Percentiles rank a stretch among this genome's conserved stretches.
phyloP scores from a whole-genome alignment of 805 yeast genomes.

The Lipomyces yamanashiensis region DNA sequence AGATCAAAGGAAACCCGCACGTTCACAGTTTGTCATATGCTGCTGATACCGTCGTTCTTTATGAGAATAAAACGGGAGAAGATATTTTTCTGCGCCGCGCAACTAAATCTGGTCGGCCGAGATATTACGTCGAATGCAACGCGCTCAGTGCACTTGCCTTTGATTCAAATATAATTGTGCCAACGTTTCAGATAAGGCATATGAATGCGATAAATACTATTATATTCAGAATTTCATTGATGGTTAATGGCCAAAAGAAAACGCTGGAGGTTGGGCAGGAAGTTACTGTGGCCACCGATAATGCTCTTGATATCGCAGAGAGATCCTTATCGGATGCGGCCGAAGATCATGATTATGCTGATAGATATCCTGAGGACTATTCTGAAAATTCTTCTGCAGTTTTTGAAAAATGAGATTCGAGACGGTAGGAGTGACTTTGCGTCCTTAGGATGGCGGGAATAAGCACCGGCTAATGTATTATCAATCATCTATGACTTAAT shows the following conservation, averaged over 20 bases:
- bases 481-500: no score
- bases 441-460: no score
- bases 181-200: conserved; percentile 10
- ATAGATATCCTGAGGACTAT: no score
- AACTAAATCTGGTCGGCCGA: background rate
- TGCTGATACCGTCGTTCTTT: background rate
- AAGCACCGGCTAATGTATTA: no score
- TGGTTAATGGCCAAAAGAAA: conserved; percentile 10
- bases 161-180: background rate
- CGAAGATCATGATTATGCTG: no score
- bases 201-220: conserved; percentile 4
- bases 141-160: background rate
- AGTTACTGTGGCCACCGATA: conserved; percentile 4
- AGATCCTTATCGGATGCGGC: background rate
- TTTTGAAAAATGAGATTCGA: no score
- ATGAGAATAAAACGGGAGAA: background rate
- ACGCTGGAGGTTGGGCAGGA: background rate
- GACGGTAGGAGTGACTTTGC: no score
- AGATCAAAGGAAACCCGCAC: background rate
- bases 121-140: conserved; percentile 7
- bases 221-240: background rate
- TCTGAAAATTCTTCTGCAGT: no score
- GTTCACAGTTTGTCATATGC: background rate
- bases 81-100: background rate
- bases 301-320: conserved; percentile 4